Conservation (phyloP, 345 rosid genomes). For the Populus pruinosa region DNA sequence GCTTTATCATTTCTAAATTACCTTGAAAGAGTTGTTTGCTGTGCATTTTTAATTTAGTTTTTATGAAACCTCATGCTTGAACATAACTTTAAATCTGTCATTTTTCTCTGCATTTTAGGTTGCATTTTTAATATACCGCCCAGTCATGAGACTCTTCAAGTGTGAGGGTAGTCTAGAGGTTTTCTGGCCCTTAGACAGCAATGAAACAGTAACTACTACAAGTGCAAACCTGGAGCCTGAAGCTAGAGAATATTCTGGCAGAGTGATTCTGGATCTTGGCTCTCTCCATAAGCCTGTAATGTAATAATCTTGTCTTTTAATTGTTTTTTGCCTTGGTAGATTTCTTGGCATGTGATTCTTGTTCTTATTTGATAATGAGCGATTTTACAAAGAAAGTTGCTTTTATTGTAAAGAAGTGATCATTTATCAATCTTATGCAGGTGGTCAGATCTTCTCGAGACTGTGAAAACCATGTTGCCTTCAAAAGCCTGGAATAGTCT, state of each 20-base stretch:
- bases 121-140: constrained; percentile 93
- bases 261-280: constrained; percentile 65
- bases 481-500: constrained; percentile 99
- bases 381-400: background rate
- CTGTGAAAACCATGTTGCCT: constrained; percentile 87
- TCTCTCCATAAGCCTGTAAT: constrained; percentile 47
- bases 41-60: background rate
- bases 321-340: constrained; percentile 18
- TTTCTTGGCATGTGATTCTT: constrained; percentile 1
- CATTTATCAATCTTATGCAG: constrained; percentile 38
- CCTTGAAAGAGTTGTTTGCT: background rate
- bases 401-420: background rate
- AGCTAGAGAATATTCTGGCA: constrained; percentile 30
- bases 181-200: constrained; percentile 82
- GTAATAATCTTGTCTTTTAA: constrained; percentile 33
- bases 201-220: constrained; percentile 36
- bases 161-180: constrained; percentile 59
- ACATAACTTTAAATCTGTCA: background rate
- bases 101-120: constrained; percentile 48
- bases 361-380: background rate
- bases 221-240: constrained; percentile 42
- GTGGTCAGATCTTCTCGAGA: constrained; percentile 91
- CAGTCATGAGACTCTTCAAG: constrained; percentile 94
- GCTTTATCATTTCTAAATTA: background rate
- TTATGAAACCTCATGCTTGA: background rate